These are phyloP conservation scores for Blastobotrys malaysiensis DNA, from an alignment of 1,139 yeast species.

Conservation along the genomic window DNA sequence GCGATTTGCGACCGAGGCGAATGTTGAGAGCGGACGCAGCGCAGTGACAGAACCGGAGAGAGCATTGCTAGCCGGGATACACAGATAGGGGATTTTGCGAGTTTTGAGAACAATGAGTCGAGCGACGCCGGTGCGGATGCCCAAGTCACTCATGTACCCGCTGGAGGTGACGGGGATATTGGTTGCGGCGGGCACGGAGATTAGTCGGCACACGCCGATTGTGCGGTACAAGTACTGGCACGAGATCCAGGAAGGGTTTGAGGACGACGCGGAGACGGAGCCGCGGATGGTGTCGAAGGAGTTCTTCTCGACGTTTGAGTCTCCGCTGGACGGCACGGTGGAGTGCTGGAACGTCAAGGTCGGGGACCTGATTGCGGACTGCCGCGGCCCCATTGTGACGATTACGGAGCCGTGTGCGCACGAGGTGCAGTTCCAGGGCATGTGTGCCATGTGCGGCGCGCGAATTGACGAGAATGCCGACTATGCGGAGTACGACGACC, in stretches of 20 bases:
- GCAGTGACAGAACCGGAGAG: no score
- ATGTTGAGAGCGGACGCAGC: no score
- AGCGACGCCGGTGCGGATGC: constrained; percentile 38
- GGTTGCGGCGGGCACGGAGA: constrained; percentile 42
- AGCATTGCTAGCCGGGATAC: no score
- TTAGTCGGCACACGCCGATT: constrained; percentile 51
- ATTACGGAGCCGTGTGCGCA: constrained; percentile 85
- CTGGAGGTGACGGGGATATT: constrained; percentile 54
- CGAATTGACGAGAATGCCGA: constrained; percentile 75
- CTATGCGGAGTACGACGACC: constrained; percentile 66
- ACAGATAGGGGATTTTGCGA: no score
- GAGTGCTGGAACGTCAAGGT: constrained; percentile 44
- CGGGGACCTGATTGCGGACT: constrained; percentile 56
- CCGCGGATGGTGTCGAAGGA: constrained; percentile 27
- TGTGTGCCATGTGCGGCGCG: constrained; percentile 91
- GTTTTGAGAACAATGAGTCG: constrained; percentile 19
- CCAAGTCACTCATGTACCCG: constrained; percentile 62
- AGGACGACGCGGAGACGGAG: constrained; percentile 29
- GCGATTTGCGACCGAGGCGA: no score
- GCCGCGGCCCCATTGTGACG: constrained; percentile 44
- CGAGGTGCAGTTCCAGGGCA: constrained; percentile 91
- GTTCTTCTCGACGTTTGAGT: constrained; percentile 55
- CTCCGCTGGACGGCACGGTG: constrained; percentile 74
- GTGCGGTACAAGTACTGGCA: constrained; percentile 65
- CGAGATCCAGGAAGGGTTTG: constrained; percentile 37